Conservation (phyloP, 257 asterid genomes). For the Anisodus acutangulus region DNA sequence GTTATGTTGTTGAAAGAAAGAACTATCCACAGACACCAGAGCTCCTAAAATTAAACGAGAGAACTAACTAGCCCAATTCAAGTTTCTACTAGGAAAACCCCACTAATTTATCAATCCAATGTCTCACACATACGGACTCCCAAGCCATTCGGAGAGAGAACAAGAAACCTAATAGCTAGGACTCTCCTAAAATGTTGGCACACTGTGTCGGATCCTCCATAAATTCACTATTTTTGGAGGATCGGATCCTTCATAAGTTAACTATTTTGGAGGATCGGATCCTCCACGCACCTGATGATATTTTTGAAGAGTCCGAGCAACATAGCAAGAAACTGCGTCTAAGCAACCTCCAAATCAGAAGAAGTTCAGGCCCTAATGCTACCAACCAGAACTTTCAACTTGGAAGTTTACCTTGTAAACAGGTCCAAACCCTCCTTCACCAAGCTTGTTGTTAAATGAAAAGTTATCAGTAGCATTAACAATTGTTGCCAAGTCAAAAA, state of each 20-base stretch:
- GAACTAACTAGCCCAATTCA: not conserved
- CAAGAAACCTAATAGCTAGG: not conserved
- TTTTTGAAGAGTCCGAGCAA: no score
- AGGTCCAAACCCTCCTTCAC: constrained; percentile 60
- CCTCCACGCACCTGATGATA: no score
- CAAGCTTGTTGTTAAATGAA: constrained; percentile 45
- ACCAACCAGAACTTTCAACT: not conserved
- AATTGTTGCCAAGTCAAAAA: constrained; percentile 42
- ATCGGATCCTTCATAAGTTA: no score
- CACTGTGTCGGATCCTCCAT: no score
- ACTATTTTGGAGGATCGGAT: no score
- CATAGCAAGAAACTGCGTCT: not conserved
- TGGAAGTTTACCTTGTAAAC: constrained; percentile 49
- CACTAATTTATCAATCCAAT: not conserved
- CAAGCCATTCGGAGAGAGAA: not conserved
- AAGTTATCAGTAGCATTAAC: constrained; percentile 46
- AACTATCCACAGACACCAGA: constrained; percentile 2
- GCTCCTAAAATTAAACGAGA: not conserved
- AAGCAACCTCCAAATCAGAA: not conserved
- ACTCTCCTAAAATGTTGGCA: no score
- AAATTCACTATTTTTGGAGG: no score
- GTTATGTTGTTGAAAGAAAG: no score
- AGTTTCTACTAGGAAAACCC: not conserved
- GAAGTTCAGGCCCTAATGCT: not conserved
- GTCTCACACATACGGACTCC: not conserved